Evolutionary conservation across 495 filamentous ascomycete genomes (phyloP).

Genomic region (Penicillium turbatum): DNA sequence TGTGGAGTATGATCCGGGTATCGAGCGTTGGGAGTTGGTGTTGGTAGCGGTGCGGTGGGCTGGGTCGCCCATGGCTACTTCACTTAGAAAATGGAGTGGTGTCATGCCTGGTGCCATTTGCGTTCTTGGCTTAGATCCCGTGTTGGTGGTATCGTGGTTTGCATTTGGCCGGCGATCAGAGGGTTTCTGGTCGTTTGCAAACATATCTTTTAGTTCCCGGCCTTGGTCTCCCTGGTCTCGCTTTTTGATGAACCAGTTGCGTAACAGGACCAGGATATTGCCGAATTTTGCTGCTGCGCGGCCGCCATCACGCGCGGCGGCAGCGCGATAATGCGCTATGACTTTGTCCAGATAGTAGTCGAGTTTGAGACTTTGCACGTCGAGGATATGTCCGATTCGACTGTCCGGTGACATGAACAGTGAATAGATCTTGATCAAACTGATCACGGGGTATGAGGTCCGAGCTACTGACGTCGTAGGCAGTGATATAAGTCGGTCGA

Average conservation of each 20-base stretch:
- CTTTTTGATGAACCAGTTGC: slow-evolving; percentile 61
- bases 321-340: slow-evolving; percentile 59
- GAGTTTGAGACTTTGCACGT: slow-evolving; percentile 67
- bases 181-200: slow-evolving; percentile 10
- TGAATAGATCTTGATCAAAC: slow-evolving; percentile 84
- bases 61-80: slow-evolving; percentile 58
- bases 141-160: slow-evolving; percentile 3
- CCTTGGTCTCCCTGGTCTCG: slow-evolving; percentile 45
- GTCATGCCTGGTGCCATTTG: slow-evolving; percentile 39
- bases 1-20: slow-evolving; percentile 11
- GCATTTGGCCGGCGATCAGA: slow-evolving; percentile 4
- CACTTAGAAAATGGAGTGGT: slow-evolving; percentile 62
- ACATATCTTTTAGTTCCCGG: slow-evolving; percentile 27
- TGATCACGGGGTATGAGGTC: slow-evolving; percentile 76
- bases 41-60: slow-evolving; percentile 13
- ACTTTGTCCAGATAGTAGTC: slow-evolving; percentile 69
- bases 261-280: slow-evolving; percentile 68
- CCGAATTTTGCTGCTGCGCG: slow-evolving; percentile 73
- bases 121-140: slow-evolving; percentile 9
- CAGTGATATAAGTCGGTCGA: slow-evolving; percentile 59
- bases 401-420: slow-evolving; percentile 63
- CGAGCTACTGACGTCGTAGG: slow-evolving; percentile 77
- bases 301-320: slow-evolving; percentile 60
- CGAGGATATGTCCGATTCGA: slow-evolving; percentile 72
- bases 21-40: background rate